Conservation (phyloP, 257 asterid species). For the Jacaranda copaia region DNA sequence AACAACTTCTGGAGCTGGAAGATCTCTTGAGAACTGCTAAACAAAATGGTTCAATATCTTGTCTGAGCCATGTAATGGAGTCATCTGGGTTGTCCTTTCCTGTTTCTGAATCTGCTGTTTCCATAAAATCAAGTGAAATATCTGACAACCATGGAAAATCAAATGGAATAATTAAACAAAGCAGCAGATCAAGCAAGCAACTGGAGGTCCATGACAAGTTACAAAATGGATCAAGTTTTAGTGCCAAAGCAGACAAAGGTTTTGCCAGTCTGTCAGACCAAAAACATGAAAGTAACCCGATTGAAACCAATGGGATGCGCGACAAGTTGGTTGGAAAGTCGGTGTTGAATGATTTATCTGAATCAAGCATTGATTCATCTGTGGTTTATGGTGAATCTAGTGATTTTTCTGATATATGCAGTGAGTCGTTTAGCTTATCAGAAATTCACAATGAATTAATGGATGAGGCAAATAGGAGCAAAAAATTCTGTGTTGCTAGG, state of each 20-base stretch:
- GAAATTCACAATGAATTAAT: slow-evolving; percentile 59
- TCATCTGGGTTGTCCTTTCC: slow-evolving; percentile 49
- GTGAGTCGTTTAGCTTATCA: slow-evolving; percentile 58
- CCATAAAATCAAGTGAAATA: slow-evolving; percentile 50
- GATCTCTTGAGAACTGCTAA: slow-evolving; percentile 70
- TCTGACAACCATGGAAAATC: slow-evolving; percentile 45
- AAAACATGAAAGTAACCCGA: slow-evolving; percentile 51
- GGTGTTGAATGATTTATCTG: slow-evolving; percentile 50
- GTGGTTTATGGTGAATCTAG: slow-evolving; percentile 46
- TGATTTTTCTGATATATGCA: slow-evolving; percentile 57
- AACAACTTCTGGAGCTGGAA: slow-evolving; percentile 86
- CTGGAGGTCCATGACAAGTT: slow-evolving; percentile 50
- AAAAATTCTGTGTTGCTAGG: slow-evolving; percentile 74
- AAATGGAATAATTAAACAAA: slow-evolving; percentile 52
- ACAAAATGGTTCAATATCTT: slow-evolving; percentile 48
- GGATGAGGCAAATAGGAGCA: slow-evolving; percentile 65
- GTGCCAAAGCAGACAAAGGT: slow-evolving; percentile 37
- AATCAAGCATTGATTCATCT: slow-evolving; percentile 48
- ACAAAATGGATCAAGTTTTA: slow-evolving; percentile 49
- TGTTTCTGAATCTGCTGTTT: slow-evolving; percentile 53
- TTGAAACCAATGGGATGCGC: slow-evolving; percentile 55
- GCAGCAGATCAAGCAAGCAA: slow-evolving; percentile 46
- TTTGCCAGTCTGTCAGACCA: slow-evolving; percentile 50
- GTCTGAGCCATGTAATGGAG: slow-evolving; percentile 43
- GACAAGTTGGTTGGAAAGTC: slow-evolving; percentile 51